These are phyloP conservation scores for Anastatica hierochuntica DNA, from an alignment of 345 rosid genomes.

Conservation along the genomic window DNA sequence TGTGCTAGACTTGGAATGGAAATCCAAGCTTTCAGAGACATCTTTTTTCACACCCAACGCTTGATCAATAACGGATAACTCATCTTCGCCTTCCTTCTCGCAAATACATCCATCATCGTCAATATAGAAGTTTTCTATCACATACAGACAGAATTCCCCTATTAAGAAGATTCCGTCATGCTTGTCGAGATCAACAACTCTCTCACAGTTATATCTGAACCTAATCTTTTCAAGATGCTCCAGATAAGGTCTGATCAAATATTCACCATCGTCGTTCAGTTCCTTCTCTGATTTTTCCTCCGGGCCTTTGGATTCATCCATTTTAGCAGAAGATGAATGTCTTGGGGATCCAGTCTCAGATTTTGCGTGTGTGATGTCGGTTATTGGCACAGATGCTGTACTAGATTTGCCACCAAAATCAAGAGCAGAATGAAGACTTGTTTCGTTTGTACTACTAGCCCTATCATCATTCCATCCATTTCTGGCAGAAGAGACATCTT, in stretches of 20 bases:
- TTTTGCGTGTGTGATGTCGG: slow-evolving; percentile 60
- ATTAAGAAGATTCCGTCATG: slow-evolving; percentile 95
- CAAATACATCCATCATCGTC: slow-evolving; percentile 75
- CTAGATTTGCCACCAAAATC: slow-evolving; percentile 88
- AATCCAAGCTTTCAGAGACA: slow-evolving; percentile 54
- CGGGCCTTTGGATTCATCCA: slow-evolving; percentile 44
- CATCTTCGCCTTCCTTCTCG: slow-evolving; percentile 95
- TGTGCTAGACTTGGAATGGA: slow-evolving; percentile 81
- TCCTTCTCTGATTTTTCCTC: slow-evolving; percentile 85
- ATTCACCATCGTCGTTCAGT: slow-evolving; percentile 88
- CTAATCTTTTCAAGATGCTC: slow-evolving; percentile 91
- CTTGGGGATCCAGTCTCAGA: slow-evolving; percentile 75
- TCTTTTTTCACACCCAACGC: slow-evolving; percentile 98
- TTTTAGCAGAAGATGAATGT: slow-evolving; percentile 56
- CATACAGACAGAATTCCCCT: slow-evolving; percentile 81
- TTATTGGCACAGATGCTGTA: slow-evolving; percentile 54
- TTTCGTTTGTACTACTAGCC: slow-evolving; percentile 82
- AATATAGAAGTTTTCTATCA: slow-evolving; percentile 89
- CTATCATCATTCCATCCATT: slow-evolving; percentile 86
- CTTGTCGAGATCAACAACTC: slow-evolving; percentile 95
- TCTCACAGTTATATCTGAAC: slow-evolving; percentile 88
- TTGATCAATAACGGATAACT: slow-evolving; percentile 97
- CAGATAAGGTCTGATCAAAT: slow-evolving; percentile 91
- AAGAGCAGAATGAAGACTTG: slow-evolving; percentile 94
- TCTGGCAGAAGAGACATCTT: slow-evolving; percentile 47